phyloP scores from a whole-genome alignment of 2,329 filamentous ascomycete species.

The Aureobasidium sp. region DNA sequence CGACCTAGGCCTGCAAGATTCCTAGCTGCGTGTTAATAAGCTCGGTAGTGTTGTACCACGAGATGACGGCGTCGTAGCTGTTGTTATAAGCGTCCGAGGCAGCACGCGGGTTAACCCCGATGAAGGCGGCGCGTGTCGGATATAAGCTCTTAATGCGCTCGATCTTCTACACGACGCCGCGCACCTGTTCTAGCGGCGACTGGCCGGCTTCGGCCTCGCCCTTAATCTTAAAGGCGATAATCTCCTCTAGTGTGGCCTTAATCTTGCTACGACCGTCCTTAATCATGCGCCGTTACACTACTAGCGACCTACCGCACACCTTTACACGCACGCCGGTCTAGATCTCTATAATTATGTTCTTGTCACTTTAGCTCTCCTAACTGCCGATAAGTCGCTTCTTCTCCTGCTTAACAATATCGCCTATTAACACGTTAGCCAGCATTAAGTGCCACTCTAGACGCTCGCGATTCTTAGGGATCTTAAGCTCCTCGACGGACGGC shows the following conservation, averaged over 20 bases:
- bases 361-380: slow-evolving; percentile 63
- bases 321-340: slow-evolving; percentile 85
- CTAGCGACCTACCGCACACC: slow-evolving; percentile 72
- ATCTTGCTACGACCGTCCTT: slow-evolving; percentile 72
- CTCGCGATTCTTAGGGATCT: slow-evolving; percentile 80
- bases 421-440: slow-evolving; percentile 89
- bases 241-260: slow-evolving; percentile 71
- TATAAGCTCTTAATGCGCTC: slow-evolving; percentile 82
- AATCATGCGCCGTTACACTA: slow-evolving; percentile 77
- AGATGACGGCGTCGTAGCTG: slow-evolving; percentile 79
- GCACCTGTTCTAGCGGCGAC: slow-evolving; percentile 76
- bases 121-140: slow-evolving; percentile 68
- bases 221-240: slow-evolving; percentile 89
- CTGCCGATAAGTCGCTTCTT: slow-evolving; percentile 90
- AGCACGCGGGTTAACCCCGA: slow-evolving; percentile 65
- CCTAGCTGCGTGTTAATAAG: slow-evolving; percentile 91
- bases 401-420: slow-evolving; percentile 94
- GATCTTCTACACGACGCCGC: slow-evolving; percentile 81
- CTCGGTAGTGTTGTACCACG: slow-evolving; percentile 95
- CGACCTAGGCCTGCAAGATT: slow-evolving; percentile 91
- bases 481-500: slow-evolving; percentile 80
- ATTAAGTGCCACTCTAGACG: slow-evolving; percentile 96
- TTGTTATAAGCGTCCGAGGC: slow-evolving; percentile 69
- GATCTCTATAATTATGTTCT: slow-evolving; percentile 59
- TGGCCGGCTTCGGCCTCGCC: slow-evolving; percentile 88